Evolutionary conservation across 2,329 filamentous ascomycete species (phyloP).

Genomic region (Akanthomyces lecanii): DNA sequence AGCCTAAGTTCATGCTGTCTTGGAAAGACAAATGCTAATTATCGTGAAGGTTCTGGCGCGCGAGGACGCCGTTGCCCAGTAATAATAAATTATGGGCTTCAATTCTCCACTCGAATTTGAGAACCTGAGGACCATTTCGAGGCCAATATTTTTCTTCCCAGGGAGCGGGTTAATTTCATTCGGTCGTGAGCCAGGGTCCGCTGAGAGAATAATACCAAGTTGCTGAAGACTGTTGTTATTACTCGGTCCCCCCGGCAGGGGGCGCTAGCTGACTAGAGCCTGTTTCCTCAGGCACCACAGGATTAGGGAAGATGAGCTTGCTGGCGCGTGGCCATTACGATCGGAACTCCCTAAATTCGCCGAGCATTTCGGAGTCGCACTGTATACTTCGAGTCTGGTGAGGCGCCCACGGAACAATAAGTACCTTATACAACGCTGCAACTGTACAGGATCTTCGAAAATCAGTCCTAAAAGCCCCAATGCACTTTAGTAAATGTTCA

Average conservation of each 20-base stretch:
- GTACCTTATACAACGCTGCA: background rate
- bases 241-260: background rate
- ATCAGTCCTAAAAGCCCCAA: background rate
- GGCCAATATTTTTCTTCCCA: background rate
- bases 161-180: background rate
- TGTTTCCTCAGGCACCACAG: constrained; percentile 16
- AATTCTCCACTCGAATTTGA: background rate
- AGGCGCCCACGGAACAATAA: background rate
- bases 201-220: background rate
- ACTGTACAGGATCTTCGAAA: background rate
- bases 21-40: constrained; percentile 1
- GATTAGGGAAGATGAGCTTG: background rate
- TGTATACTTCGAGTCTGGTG: constrained; percentile 15
- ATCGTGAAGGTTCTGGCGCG: constrained; percentile 48
- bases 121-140: background rate
- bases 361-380: constrained; percentile 15
- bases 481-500: background rate
- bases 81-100: background rate
- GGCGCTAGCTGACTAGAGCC: background rate
- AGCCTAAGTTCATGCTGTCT: constrained; percentile 28
- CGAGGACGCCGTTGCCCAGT: constrained; percentile 29
- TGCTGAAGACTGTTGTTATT: background rate
- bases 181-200: background rate
- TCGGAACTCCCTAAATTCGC: constrained; percentile 17
- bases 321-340: constrained; percentile 12